Conservation (phyloP, 1,139 yeast species). For the Meyerozyma carpophila region DNA sequence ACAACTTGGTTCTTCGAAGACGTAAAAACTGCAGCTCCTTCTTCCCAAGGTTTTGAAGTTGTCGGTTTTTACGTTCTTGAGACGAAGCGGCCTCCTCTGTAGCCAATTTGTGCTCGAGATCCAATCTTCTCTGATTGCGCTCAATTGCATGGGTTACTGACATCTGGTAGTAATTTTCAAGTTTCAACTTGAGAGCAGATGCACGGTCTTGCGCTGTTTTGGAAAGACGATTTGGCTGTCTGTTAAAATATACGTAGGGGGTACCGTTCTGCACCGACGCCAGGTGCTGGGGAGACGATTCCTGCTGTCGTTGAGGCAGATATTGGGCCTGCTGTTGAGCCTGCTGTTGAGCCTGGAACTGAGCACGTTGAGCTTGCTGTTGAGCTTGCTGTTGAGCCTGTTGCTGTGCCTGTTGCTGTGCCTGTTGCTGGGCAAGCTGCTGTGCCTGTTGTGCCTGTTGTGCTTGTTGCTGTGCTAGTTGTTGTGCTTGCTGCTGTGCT, state of each 20-base stretch:
- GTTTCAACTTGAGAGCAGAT: conserved; percentile 61
- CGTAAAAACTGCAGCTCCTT: conserved; percentile 76
- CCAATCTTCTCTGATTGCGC: conserved; percentile 71
- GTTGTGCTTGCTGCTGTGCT: conserved; percentile 13
- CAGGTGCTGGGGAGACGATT: conserved; percentile 7
- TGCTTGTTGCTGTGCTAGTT: conserved; percentile 11
- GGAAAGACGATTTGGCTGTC: conserved; percentile 75
- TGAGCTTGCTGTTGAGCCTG: conserved; percentile 4
- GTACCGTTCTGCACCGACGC: conserved; percentile 5
- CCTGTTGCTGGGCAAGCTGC: conserved; percentile 12
- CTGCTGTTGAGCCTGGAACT: conserved; percentile 3
- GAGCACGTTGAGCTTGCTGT: conserved; percentile 1
- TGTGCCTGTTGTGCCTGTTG: conserved; percentile 10
- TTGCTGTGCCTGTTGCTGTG: conserved; percentile 10
- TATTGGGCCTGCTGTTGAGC: conserved; percentile 7
- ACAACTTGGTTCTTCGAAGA: conserved; percentile 66
- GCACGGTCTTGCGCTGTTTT: conserved; percentile 69
- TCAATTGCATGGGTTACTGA: conserved; percentile 78
- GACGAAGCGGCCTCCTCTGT: conserved; percentile 58
- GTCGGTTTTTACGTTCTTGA: conserved; percentile 71
- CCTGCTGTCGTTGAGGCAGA: conserved; percentile 1
- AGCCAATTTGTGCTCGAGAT: conserved; percentile 59
- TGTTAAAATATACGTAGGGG: conserved; percentile 68
- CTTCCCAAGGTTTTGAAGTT: conserved; percentile 62
- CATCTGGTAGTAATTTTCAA: conserved; percentile 73